Evolutionary conservation across 108 stramenopile species (phyloP), one percentile per base, ranked within the genome.

Genomic region (Poteriospumella lacustris): DNA sequence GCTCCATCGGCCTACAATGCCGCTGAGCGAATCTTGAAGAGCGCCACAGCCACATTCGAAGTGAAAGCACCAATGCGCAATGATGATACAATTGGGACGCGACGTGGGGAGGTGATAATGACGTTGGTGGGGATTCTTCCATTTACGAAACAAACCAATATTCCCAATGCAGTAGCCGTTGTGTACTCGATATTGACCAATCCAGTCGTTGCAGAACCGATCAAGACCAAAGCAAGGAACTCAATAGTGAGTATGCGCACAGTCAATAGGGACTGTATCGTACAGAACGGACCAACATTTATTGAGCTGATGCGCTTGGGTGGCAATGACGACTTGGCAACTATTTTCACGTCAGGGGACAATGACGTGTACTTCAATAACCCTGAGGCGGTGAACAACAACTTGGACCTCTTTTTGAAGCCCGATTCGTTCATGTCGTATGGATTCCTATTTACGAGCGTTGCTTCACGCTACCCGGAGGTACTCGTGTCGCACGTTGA

Each of bases 1-100:
- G 5, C 70, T 73, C 70, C 70, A 5, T 44, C 33, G 24, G 70
- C 70, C 42, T 73, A 73, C 24, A 24, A 42, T 34, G 44, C 47
- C 44, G 44, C 47, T 5, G 41, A 73, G 41, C 5, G 24, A 38
- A 52, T 73, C 9, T 73, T 56, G 19, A 56, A 73, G 41, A 44
- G 12, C 3, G 3, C 38, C 28, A n/a, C n/a, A n/a, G n/a, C n/a
- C n/a, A n/a, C n/a, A n/a, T 33, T 73, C 33, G 70, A 5, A 12
- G 70, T 52, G 28, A 38, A 34, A 5, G 9, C 15, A 64, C 60
- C 60, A 26, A 56, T 73, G 70, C 47, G 36, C 28, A 12, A 3
- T 9, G 5, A 73, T 28, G 70, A 73, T 26, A 44, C 12, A 26
- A 3, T 31, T 44, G 28, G 3, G 26, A 73, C 41, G 9, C 33